phyloP scores from a whole-genome alignment of 2,329 filamentous ascomycete species.

The Trematosphaeria pertusa region DNA sequence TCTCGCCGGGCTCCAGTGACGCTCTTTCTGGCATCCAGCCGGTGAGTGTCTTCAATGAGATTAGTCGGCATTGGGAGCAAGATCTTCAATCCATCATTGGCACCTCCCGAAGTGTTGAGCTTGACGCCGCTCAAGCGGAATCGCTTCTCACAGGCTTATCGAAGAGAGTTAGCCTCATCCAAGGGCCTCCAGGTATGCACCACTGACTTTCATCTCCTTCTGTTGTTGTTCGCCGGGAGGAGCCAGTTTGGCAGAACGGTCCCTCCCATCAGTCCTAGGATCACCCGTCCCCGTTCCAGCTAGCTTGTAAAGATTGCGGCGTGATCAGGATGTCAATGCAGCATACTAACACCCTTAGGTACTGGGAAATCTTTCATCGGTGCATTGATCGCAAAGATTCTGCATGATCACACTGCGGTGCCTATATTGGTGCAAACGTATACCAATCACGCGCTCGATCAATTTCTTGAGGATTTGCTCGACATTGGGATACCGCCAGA shows the following conservation, averaged over 20 bases:
- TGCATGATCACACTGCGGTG: slow-evolving; percentile 59
- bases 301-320: no score
- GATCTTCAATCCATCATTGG: slow-evolving; percentile 30
- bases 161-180: slow-evolving; percentile 66
- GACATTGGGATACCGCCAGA: slow-evolving; percentile 61
- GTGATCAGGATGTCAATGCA: no score
- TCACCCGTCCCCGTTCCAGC: no score
- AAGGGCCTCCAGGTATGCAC: slow-evolving; percentile 71
- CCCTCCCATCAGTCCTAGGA: no score
- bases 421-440: slow-evolving; percentile 70
- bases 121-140: slow-evolving; percentile 63
- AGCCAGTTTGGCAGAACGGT: no score
- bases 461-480: slow-evolving; percentile 67
- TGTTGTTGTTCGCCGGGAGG: no score
- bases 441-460: slow-evolving; percentile 63
- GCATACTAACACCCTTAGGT: slow-evolving; percentile 52
- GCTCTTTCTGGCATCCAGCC: slow-evolving; percentile 32
- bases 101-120: slow-evolving; percentile 33
- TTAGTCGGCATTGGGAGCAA: slow-evolving; percentile 21
- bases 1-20: slow-evolving; percentile 21
- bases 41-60: slow-evolving; percentile 27
- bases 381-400: slow-evolving; percentile 63
- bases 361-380: slow-evolving; percentile 81
- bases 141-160: slow-evolving; percentile 64
- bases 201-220: neutral